Conservation (phyloP, 768 basidiomycete species). For the Kwoniella europaea region DNA sequence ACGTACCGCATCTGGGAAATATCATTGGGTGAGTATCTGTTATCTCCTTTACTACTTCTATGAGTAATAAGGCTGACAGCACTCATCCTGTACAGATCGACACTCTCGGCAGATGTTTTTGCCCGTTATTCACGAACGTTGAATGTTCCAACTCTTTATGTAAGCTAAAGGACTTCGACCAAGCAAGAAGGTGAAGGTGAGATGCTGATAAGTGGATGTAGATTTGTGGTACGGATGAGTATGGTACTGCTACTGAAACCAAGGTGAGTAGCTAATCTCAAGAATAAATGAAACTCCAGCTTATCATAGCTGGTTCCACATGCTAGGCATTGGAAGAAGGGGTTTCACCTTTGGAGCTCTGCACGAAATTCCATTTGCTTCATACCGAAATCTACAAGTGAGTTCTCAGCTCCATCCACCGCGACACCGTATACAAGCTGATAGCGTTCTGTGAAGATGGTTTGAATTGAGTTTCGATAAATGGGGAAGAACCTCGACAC, state of each 20-base stretch:
- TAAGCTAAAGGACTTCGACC: slow-evolving; percentile 22
- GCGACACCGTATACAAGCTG: slow-evolving; percentile 17
- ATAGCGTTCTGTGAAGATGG: slow-evolving; percentile 63
- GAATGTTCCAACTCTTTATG: slow-evolving; percentile 85
- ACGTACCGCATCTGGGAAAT: slow-evolving; percentile 91
- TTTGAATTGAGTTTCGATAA: slow-evolving; percentile 96
- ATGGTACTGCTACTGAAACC: slow-evolving; percentile 99
- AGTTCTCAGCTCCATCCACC: slow-evolving; percentile 7
- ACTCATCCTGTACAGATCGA: slow-evolving; percentile 91
- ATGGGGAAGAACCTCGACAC: slow-evolving; percentile 93
- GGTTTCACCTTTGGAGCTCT: slow-evolving; percentile 62
- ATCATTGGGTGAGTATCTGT: slow-evolving; percentile 36
- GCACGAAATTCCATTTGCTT: slow-evolving; percentile 85
- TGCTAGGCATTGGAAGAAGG: slow-evolving; percentile 57
- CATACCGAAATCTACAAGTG: slow-evolving; percentile 89
- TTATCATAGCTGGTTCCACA: not conserved
- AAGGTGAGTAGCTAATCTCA: slow-evolving; percentile 65
- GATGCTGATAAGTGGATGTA: slow-evolving; percentile 12
- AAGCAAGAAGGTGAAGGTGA: not conserved
- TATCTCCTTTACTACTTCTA: not conserved
- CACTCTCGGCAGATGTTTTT: slow-evolving; percentile 94
- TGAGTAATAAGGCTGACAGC: not conserved
- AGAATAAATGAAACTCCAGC: not conserved
- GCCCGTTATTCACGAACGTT: slow-evolving; percentile 79
- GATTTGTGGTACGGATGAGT: slow-evolving; percentile 97